Percentiles rank a stretch among this genome's conserved stretches.
These are phyloP conservation scores for Alternaria incomplexa DNA, from an alignment of 2,329 filamentous ascomycete genomes.

Conservation along the genomic window DNA sequence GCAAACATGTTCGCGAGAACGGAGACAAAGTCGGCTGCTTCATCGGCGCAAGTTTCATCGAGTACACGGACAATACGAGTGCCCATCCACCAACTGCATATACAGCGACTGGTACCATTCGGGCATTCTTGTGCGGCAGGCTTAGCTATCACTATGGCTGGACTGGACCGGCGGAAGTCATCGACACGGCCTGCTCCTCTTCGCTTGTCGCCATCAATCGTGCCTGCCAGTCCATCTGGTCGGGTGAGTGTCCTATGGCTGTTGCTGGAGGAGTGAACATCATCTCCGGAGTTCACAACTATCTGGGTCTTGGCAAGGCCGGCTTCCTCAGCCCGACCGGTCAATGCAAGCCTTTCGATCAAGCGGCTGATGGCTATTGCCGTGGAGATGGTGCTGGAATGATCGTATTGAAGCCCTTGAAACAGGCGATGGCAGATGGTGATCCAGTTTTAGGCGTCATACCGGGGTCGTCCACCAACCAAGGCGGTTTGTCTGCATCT, in stretches of 20 bases:
- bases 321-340: constrained; percentile 54
- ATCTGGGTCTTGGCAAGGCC: constrained; percentile 45
- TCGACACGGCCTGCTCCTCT: constrained; percentile 48
- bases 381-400: constrained; percentile 58
- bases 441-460: constrained; percentile 57
- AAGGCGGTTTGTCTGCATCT: constrained; percentile 15
- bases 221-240: constrained; percentile 34
- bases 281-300: constrained; percentile 38
- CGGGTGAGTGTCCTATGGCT: constrained; percentile 36
- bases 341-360: constrained; percentile 52
- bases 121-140: constrained; percentile 29
- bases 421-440: constrained; percentile 59
- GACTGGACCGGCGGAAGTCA: constrained; percentile 29
- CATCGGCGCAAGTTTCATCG: constrained; percentile 38
- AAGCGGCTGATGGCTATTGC: constrained; percentile 60
- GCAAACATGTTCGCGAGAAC: constrained; percentile 4
- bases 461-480: constrained; percentile 18
- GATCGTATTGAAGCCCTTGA: constrained; percentile 59
- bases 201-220: constrained; percentile 38
- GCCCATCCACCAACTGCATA: constrained; percentile 22
- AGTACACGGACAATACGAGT: constrained; percentile 35
- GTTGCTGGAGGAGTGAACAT: constrained; percentile 49
- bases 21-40: constrained; percentile 39
- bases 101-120: constrained; percentile 26
- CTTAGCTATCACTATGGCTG: constrained; percentile 37